These are phyloP conservation scores for Pleurotus salmoneostramineus DNA, from an alignment of 768 basidiomycete species.

Conservation along the genomic window DNA sequence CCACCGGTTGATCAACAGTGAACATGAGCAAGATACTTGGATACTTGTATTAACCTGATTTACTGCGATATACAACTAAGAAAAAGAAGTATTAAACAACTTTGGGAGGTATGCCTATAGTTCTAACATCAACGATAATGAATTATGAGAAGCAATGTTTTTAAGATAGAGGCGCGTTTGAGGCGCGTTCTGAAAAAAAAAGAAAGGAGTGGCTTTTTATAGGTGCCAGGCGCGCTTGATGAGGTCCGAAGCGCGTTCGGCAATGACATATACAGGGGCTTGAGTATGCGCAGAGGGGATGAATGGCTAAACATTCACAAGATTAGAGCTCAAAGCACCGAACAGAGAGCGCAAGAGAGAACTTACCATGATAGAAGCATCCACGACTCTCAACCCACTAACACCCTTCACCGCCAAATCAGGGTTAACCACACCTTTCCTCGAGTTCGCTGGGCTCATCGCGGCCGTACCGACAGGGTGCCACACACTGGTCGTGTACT, in stretches of 20 bases:
- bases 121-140: too few relatives aligned
- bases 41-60: too few relatives aligned
- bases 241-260: conserved; percentile 21
- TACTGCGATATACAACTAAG: too few relatives aligned
- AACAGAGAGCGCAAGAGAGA: neutral
- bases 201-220: neutral
- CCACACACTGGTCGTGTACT: conserved; percentile 16
- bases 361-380: conserved; percentile 28
- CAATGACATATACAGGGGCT: conserved; percentile 18
- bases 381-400: conserved; percentile 29
- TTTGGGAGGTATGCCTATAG: too few relatives aligned
- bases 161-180: neutral
- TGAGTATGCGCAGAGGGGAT: conserved; percentile 20
- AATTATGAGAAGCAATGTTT: neutral
- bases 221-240: conserved; percentile 12
- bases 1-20: too few relatives aligned
- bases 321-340: neutral
- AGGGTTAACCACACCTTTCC: conserved; percentile 23
- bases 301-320: conserved; percentile 12
- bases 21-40: too few relatives aligned
- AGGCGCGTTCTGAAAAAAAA: neutral
- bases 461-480: conserved; percentile 27
- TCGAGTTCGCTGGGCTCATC: conserved; percentile 14
- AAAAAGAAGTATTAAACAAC: too few relatives aligned
- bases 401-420: conserved; percentile 31